Base-by-base conservation (phyloP, 495 filamentous ascomycete genomes). In the Cladorrhinum samala region DNA sequence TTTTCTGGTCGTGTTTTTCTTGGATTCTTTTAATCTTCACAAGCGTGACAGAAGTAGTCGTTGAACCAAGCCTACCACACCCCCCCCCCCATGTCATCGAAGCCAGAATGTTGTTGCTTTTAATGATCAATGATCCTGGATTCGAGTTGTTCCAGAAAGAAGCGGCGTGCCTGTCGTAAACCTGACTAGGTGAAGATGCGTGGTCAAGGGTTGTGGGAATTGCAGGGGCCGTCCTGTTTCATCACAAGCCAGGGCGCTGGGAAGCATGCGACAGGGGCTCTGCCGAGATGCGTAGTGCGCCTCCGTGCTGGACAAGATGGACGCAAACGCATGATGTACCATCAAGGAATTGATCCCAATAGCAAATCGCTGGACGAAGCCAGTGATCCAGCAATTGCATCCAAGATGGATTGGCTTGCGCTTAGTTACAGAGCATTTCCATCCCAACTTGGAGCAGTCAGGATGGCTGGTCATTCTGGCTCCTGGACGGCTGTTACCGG, bases 181-280 rank as follows among this genome's bases (percentile, higher is more conserved):
- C 61, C 51, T 60, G 63, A 41, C 61, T 47, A 48, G 57, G 54
- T 54, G 55, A 46, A 59, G 56, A 57, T 61, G 53, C 44, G 50
- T 52, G 53, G 49, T 36, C 54, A 53, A 52, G 64, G 61, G 54
- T 42, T 58, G 53, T 62, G 65, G 65, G 65, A 64, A 64, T 66
- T 64, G 20, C 62, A 68, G 58, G 68, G 64, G 55, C 16, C 25
- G 52, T 59, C 54, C 55, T 69, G 68, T 71, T 71, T 71, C 68
- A 71, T 63, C 60, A 68, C 45, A 43, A 64, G 60, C 60, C 67
- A 66, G 65, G 68, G 50, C 59, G 53, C 55, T 50, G 62, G 67
- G 52, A 61, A 53, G 45, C 55, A 55, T 65, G 67, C 55, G 55
- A 63, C 65, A 65, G 60, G 64, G 68, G 58, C 53, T 46, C 43